Evolutionary conservation across 345 rosid species (phyloP).

Genomic region (Brassica rapa): DNA sequence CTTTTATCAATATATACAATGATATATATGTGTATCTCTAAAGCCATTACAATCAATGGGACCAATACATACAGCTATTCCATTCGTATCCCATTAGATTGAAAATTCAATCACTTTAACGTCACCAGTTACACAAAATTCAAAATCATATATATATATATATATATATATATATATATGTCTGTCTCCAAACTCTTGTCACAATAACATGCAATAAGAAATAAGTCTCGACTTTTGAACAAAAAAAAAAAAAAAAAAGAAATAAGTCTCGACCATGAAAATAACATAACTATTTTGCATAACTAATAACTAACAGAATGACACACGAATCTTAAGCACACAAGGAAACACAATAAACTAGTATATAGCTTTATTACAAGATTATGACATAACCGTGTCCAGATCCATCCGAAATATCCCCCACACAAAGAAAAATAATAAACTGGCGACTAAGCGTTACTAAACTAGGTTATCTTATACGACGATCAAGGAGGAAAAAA

Average conservation of each 20-base stretch:
- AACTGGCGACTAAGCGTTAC: slow-evolving; percentile 24
- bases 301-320: slow-evolving; percentile 32
- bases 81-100: not conserved
- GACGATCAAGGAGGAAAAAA: slow-evolving; percentile 30
- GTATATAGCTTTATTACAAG: slow-evolving; percentile 7
- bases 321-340: slow-evolving; percentile 25
- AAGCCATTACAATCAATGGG: not conserved
- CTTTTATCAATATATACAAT: slow-evolving; percentile 17
- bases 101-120: not conserved
- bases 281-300: not conserved
- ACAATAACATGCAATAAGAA: not conserved
- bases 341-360: slow-evolving; percentile 13
- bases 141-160: not conserved
- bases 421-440: not conserved
- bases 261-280: not conserved
- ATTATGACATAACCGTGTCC: slow-evolving; percentile 32
- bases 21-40: not conserved
- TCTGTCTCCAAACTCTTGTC: not conserved
- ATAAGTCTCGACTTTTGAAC: not conserved
- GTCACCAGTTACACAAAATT: not conserved
- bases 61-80: not conserved
- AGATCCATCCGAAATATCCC: slow-evolving; percentile 19
- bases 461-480: slow-evolving; percentile 38
- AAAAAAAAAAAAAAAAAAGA: too few relatives aligned
- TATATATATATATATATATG: not conserved